A percentile compares a stretch with the other conserved stretches of the same genome.
Conservation (phyloP, 2,329 filamentous ascomycete genomes). For the Drechslera avenae region DNA sequence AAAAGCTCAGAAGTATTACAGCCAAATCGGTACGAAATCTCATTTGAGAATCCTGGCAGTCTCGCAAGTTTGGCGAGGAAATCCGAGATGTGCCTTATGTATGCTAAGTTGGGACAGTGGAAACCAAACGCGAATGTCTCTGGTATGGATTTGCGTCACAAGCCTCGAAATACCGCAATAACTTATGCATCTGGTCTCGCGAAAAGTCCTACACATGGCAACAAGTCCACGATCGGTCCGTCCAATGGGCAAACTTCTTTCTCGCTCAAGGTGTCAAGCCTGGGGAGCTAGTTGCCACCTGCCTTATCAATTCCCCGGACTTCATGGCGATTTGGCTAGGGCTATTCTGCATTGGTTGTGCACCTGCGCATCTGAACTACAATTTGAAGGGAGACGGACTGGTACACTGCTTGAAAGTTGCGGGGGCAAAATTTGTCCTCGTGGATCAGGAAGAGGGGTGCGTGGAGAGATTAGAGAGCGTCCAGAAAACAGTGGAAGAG, state of each 20-base stretch:
- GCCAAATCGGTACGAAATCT: constrained; percentile 33
- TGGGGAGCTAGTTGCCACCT: constrained; percentile 67
- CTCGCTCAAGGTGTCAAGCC: constrained; percentile 61
- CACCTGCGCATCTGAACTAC: constrained; percentile 72
- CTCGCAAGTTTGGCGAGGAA: no score
- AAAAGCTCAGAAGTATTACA: constrained; percentile 44
- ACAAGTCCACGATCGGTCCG: constrained; percentile 34
- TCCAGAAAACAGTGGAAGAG: constrained; percentile 22
- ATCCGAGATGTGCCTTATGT: neutral
- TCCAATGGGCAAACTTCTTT: constrained; percentile 41
- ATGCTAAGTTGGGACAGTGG: constrained; percentile 35
- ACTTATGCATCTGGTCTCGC: constrained; percentile 69
- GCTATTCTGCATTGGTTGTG: constrained; percentile 67
- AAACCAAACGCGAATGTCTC: constrained; percentile 44
- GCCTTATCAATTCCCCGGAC: constrained; percentile 69
- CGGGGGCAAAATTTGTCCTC: constrained; percentile 60
- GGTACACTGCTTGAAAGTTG: constrained; percentile 67
- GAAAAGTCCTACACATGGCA: constrained; percentile 52
- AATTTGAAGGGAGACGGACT: constrained; percentile 67
- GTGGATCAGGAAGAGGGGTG: constrained; percentile 58
- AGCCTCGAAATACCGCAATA: constrained; percentile 46
- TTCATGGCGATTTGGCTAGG: constrained; percentile 70
- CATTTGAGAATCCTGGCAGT: no score
- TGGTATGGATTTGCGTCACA: constrained; percentile 39
- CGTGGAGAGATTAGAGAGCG: constrained; percentile 25